phyloP scores from a whole-genome alignment of 805 yeast genomes.

The Pichia californica region DNA sequence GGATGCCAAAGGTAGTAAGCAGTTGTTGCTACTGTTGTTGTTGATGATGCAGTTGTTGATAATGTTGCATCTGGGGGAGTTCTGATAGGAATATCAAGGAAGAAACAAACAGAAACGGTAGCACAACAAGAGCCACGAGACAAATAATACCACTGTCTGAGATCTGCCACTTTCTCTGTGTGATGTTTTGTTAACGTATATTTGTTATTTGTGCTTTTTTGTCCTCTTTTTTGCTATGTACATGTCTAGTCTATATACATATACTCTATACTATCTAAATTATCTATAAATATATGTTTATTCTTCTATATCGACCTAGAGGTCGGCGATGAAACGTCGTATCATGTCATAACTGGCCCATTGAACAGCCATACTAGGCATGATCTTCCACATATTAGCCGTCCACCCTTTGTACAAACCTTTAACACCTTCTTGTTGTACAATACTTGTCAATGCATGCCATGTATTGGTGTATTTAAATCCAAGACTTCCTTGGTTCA shows the following conservation, averaged over 20 bases:
- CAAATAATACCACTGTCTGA: too few species aligned
- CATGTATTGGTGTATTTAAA: conserved; percentile 71
- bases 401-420: conserved; percentile 71
- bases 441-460: conserved; percentile 69
- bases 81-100: too few species aligned
- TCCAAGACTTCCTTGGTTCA: conserved; percentile 74
- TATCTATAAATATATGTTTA: too few species aligned
- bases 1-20: too few species aligned
- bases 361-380: conserved; percentile 93
- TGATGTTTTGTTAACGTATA: too few species aligned
- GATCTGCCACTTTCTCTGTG: too few species aligned
- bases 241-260: neutral
- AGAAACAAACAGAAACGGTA: too few species aligned
- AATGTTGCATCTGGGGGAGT: neutral
- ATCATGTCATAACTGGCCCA: conserved; percentile 82
- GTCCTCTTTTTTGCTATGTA: neutral
- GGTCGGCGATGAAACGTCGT: conserved; percentile 23
- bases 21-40: neutral
- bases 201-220: too few species aligned
- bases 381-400: conserved; percentile 82
- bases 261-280: too few species aligned
- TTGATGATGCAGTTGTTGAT: neutral
- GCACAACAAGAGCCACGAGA: too few species aligned
- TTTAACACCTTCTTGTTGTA: conserved; percentile 61
- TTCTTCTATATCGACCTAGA: neutral